A percentile compares a stretch with the other conserved stretches of the same genome.
Conservation (phyloP, 2,329 filamentous ascomycete species). For the Cercospora canescens region DNA sequence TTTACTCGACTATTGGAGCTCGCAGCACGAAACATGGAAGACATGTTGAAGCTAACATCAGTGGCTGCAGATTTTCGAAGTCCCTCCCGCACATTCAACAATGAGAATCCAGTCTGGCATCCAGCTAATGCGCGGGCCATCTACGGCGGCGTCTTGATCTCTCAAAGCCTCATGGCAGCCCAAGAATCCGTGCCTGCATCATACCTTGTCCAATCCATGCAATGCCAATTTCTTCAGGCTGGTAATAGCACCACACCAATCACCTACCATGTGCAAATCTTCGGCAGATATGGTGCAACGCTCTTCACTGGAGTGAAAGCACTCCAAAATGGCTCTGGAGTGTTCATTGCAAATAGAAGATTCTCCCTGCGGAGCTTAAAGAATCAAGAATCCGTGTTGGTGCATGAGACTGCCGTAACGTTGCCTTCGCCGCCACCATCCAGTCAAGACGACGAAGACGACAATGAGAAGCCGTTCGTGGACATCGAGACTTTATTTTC, state of each 20-base stretch:
- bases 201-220: background rate
- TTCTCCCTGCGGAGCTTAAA: background rate
- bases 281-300: background rate
- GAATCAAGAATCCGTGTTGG: background rate
- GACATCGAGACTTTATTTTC: background rate
- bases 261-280: background rate
- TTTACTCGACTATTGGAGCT: too few species aligned
- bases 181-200: background rate
- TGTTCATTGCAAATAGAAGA: background rate
- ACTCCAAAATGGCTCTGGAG: background rate
- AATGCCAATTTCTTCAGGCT: background rate
- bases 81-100: background rate
- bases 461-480: background rate
- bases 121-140: background rate
- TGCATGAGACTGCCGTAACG: background rate
- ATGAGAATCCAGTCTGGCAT: background rate
- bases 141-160: background rate
- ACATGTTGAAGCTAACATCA: background rate
- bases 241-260: background rate
- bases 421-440: background rate
- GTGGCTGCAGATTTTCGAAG: background rate
- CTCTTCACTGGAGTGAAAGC: background rate
- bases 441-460: background rate
- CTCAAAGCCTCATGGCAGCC: background rate
- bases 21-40: background rate